A percentile compares a stretch with the other conserved stretches of the same genome.
Conservation (phyloP, 805 yeast genomes). For the Cyberlindnera nakhonratchasimensis region DNA sequence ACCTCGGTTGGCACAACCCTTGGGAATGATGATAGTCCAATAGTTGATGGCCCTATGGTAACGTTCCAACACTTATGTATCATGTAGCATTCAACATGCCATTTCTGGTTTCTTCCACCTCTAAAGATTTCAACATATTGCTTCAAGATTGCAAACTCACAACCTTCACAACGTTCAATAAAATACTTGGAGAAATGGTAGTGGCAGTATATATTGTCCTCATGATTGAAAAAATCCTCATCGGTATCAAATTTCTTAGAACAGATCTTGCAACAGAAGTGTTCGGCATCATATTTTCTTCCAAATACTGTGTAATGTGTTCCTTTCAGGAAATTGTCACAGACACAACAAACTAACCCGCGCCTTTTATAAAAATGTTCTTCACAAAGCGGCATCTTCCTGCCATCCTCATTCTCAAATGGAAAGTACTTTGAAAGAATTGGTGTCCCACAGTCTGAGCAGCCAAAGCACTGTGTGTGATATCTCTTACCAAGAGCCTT, state of each 20-base stretch:
- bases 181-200: conserved; percentile 83
- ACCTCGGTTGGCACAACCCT: conserved; percentile 25
- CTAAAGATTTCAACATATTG: conserved; percentile 91
- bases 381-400: conserved; percentile 76
- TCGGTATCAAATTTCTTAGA: conserved; percentile 82
- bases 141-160: conserved; percentile 84
- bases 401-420: conserved; percentile 45
- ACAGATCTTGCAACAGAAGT: conserved; percentile 88
- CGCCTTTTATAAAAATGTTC: conserved; percentile 85
- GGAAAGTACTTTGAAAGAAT: conserved; percentile 92
- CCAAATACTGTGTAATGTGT: conserved; percentile 93
- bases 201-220: conserved; percentile 81
- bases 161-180: conserved; percentile 92
- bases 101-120: conserved; percentile 89
- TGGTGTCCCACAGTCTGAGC: conserved; percentile 76
- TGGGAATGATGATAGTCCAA: conserved; percentile 41
- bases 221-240: conserved; percentile 88
- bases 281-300: conserved; percentile 89
- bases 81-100: conserved; percentile 99
- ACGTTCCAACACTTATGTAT: conserved; percentile 97
- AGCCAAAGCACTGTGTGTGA: conserved; percentile 85
- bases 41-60: conserved; percentile 57
- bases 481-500: conserved; percentile 77
- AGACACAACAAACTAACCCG: conserved; percentile 79
- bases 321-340: conserved; percentile 84